A percentile compares a stretch with the other conserved stretches of the same genome.
phyloP scores from a whole-genome alignment of 1,284 basidiomycete species.

The Melanopsichium pennsylvanicum region DNA sequence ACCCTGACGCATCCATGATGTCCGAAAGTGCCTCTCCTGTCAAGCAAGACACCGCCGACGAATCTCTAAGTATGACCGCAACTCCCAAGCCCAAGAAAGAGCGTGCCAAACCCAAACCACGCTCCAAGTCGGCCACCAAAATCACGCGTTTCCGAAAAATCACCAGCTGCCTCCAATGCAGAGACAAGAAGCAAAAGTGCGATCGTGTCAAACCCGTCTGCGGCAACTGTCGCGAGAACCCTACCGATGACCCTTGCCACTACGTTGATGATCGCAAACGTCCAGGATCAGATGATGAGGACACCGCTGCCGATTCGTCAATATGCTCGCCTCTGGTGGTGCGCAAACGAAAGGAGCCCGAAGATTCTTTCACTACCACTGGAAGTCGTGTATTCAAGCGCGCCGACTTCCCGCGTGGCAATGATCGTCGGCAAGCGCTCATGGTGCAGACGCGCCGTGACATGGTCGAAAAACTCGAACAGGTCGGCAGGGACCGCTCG shows the following conservation, averaged over 20 bases:
- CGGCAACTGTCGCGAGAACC: slow-evolving; percentile 50
- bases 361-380: slow-evolving; percentile 7
- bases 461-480: slow-evolving; percentile 42
- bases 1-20: slow-evolving; percentile 39
- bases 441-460: slow-evolving; percentile 36
- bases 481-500: slow-evolving; percentile 35
- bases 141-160: slow-evolving; percentile 59
- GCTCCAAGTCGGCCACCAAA: slow-evolving; percentile 51
- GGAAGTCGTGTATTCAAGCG: slow-evolving; percentile 32
- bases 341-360: slow-evolving; percentile 43
- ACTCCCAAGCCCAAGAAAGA: slow-evolving; percentile 46
- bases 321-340: slow-evolving; percentile 41
- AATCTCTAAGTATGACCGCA: slow-evolving; percentile 16
- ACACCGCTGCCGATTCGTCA: slow-evolving; percentile 32
- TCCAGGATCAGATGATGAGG: slow-evolving; percentile 40
- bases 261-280: slow-evolving; percentile 51
- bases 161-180: slow-evolving; percentile 54
- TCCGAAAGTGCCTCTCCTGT: slow-evolving; percentile 21
- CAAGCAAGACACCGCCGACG: slow-evolving; percentile 21
- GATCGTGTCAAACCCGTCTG: slow-evolving; percentile 58
- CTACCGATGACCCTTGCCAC: slow-evolving; percentile 45
- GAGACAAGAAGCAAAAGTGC: slow-evolving; percentile 61
- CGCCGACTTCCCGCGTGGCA: slow-evolving; percentile 35
- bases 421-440: slow-evolving; percentile 34
- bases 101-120: slow-evolving; percentile 50